These are phyloP conservation scores for Alternaria angustiovoidea DNA, from an alignment of 2,329 filamentous ascomycete genomes.

Conservation along the genomic window DNA sequence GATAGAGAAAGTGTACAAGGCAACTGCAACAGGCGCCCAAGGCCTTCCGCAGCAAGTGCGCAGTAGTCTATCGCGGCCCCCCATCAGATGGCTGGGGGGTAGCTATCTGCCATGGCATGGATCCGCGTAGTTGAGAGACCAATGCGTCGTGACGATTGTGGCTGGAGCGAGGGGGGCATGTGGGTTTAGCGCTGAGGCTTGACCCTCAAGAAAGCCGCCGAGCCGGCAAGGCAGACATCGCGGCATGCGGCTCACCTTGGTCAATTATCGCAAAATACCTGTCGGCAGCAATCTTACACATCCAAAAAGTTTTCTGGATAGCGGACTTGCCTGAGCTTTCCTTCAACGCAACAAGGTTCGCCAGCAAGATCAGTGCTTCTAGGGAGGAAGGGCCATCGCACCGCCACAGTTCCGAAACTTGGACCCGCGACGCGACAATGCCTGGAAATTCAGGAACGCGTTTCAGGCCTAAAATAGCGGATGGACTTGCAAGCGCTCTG, in stretches of 20 bases:
- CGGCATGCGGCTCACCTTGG: not conserved
- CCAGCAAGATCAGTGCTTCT: conserved; percentile 1
- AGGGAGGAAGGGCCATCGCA: not conserved
- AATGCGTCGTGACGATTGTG: conserved; percentile 16
- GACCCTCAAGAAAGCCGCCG: conserved; percentile 2
- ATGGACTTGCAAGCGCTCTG: not conserved
- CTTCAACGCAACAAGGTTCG: not conserved
- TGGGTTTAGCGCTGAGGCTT: conserved; percentile 12
- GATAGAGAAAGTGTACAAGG: conserved; percentile 8
- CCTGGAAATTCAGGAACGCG: not conserved
- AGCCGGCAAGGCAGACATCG: conserved; percentile 6
- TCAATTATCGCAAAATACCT: not conserved
- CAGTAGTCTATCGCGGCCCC: conserved; percentile 9
- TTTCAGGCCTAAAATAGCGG: conserved; percentile 7
- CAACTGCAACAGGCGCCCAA: conserved; percentile 12
- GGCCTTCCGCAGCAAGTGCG: conserved; percentile 8
- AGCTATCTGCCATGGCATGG: conserved; percentile 6
- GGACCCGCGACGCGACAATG: not conserved
- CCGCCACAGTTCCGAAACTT: conserved; percentile 4
- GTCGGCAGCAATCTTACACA: not conserved
- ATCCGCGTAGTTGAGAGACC: not conserved
- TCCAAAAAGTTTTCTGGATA: not conserved
- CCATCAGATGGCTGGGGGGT: conserved; percentile 14
- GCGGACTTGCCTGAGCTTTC: not conserved
- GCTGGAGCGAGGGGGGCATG: conserved; percentile 8